Evolutionary conservation across 345 rosid genomes (phyloP).

Genomic region (Kernera saxatilis): DNA sequence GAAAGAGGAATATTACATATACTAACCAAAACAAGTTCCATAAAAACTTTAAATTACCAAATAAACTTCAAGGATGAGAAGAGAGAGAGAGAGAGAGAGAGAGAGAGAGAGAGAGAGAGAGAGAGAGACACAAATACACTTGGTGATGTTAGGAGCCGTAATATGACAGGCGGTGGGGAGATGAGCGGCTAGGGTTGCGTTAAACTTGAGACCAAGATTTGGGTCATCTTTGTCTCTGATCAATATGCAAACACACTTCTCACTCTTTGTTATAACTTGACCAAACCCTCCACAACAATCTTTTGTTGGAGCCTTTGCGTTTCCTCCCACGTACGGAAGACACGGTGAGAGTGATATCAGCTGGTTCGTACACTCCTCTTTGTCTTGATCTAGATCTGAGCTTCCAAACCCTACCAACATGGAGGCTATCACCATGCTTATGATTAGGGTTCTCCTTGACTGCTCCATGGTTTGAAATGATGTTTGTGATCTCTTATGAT

Average conservation of each 20-base stretch:
- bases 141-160: constrained; percentile 42
- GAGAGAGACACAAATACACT: constrained; percentile 47
- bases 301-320: constrained; percentile 49
- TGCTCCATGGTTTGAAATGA: constrained; percentile 13
- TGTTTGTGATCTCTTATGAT: not conserved
- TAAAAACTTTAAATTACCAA: not conserved
- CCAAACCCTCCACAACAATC: constrained; percentile 75
- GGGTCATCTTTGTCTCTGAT: constrained; percentile 72
- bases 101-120: too few species aligned
- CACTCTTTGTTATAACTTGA: constrained; percentile 51
- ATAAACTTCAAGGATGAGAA: not conserved
- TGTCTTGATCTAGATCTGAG: constrained; percentile 54
- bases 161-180: constrained; percentile 57
- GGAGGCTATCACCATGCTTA: constrained; percentile 15
- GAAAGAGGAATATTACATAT: not conserved
- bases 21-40: not conserved
- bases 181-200: constrained; percentile 52
- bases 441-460: constrained; percentile 1
- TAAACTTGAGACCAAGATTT: constrained; percentile 57
- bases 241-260: constrained; percentile 66
- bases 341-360: constrained; percentile 52
- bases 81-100: not conserved
- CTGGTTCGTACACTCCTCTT: constrained; percentile 52
- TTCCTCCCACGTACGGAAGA: constrained; percentile 68
- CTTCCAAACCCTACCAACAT: constrained; percentile 32